Percentiles rank a stretch among this genome's conserved stretches.
These are phyloP conservation scores for Pyrenophora teres DNA, from an alignment of 2,329 filamentous ascomycete genomes.

Conservation along the genomic window DNA sequence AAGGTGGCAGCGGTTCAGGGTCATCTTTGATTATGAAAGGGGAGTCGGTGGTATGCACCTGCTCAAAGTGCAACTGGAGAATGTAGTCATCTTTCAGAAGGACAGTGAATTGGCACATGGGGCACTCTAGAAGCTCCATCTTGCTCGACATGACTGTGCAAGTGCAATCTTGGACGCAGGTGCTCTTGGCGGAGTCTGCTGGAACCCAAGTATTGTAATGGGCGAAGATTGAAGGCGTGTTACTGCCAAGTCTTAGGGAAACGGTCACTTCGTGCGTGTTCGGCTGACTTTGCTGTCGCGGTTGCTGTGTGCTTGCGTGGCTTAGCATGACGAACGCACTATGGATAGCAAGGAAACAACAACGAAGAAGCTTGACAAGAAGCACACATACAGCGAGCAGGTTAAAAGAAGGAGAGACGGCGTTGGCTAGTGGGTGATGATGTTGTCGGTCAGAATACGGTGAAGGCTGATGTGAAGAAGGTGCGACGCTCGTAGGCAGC, in stretches of 20 bases:
- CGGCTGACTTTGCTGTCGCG: constrained; percentile 10
- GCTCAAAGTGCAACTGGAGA: constrained; percentile 49
- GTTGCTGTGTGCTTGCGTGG: constrained; percentile 16
- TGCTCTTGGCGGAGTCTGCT: constrained; percentile 3
- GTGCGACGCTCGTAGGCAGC: constrained; percentile 1
- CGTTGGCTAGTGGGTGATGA: constrained; percentile 1
- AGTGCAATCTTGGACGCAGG: constrained; percentile 4
- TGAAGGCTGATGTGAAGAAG: constrained; percentile 20
- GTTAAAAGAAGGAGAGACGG: background rate
- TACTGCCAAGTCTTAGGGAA: constrained; percentile 1
- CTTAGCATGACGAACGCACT: constrained; percentile 23
- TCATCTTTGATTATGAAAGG: constrained; percentile 45
- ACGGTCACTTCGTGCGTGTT: constrained; percentile 14
- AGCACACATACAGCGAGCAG: constrained; percentile 20
- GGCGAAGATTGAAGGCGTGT: background rate
- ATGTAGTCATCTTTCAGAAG: constrained; percentile 37
- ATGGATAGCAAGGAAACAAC: constrained; percentile 4
- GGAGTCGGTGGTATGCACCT: constrained; percentile 46
- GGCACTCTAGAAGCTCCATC: constrained; percentile 39
- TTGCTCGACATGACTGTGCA: constrained; percentile 21
- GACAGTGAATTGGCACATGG: constrained; percentile 42
- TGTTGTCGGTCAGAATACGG: constrained; percentile 2
- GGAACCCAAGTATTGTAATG: background rate
- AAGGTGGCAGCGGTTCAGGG: constrained; percentile 32
- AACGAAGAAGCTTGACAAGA: constrained; percentile 11